Base-by-base conservation (phyloP, 176 grass and related monocot genomes). In the Carex cristatella region DNA sequence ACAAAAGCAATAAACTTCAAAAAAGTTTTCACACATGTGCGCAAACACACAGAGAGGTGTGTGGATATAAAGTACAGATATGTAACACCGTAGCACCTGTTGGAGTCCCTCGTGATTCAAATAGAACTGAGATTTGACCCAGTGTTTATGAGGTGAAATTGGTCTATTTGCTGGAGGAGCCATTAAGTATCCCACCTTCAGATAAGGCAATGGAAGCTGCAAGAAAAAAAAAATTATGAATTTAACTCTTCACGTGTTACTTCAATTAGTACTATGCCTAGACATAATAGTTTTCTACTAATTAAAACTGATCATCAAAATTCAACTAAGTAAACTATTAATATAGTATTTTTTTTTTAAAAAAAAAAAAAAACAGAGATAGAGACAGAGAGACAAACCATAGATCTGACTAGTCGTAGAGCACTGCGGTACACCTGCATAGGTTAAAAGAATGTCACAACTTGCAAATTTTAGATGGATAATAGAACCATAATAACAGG, bases 371-470 rank as follows among this genome's bases (percentile, higher is more conserved):
- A 49, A 35, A 64, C 66, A 19, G 84, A 51, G 84, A 88, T 19
- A 66, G 4, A 81, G 84, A 84, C 85, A 61, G 23, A 66, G 4
- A 81, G 84, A 84, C 85, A 61, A 84, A 99, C 97, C 93, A 99
- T 99, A 69, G 90, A 91, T 63, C 97, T 90, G 53, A 99, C 93
- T 81, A 99, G 81, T 82, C 90, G 84, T 78, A 99, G 82, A 85
- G 97, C 97, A 92, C 97, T 99, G 56, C 91, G 88, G 82, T 96
- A 99, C 23, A 99, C 93, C 97, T 99, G 91, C 56, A 99, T 90
- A 10, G 80, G 76, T 77, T 48, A 16, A 35, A 72, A 79, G 18
- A 7, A 58, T 78, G 74, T 57, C 49, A 78, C 27, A 61, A 85
- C 27, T 35, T 19, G 15, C 4, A 70, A 3, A 38, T 61, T n/a